These are phyloP conservation scores for Angomonas ambiguus DNA, from an alignment of 208 protist species.

Conservation along the genomic window DNA sequence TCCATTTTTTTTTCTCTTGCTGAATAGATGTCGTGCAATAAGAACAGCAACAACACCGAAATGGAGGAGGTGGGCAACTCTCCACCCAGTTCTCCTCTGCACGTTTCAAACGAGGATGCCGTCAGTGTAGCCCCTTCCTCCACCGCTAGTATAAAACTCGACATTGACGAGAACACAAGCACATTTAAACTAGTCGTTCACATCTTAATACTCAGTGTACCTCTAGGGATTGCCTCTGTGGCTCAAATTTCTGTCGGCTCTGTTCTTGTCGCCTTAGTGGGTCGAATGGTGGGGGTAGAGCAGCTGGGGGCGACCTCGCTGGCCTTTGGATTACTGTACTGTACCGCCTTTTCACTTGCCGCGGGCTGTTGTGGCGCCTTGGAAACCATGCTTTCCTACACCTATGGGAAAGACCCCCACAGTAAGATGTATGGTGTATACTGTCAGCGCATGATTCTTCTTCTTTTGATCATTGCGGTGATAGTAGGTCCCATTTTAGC, in stretches of 20 bases:
- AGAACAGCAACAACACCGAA: constrained; percentile 2
- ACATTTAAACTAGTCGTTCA: constrained; percentile 16
- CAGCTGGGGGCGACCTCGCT: constrained; percentile 60
- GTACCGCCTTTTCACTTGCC: constrained; percentile 63
- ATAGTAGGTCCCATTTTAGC: constrained; percentile 43
- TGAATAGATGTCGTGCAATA: too few species aligned
- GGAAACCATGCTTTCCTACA: constrained; percentile 73
- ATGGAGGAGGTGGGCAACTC: neutral
- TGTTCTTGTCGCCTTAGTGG: constrained; percentile 48
- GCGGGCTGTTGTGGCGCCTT: constrained; percentile 66
- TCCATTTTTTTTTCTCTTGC: too few species aligned
- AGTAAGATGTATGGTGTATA: constrained; percentile 77
- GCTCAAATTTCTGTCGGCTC: constrained; percentile 58
- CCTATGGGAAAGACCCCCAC: constrained; percentile 58
- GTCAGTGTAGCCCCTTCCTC: neutral
- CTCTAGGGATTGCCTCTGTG: constrained; percentile 51
- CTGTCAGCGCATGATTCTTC: constrained; percentile 63
- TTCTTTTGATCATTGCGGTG: constrained; percentile 55
- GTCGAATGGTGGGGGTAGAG: constrained; percentile 37
- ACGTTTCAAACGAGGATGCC: neutral
- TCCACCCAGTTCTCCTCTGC: neutral
- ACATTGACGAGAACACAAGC: constrained; percentile 17
- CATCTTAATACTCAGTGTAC: constrained; percentile 43
- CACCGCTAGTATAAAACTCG: neutral
- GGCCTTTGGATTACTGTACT: constrained; percentile 69